phyloP scores from a whole-genome alignment of 805 yeast species.

The Ogataea chonburiensis region DNA sequence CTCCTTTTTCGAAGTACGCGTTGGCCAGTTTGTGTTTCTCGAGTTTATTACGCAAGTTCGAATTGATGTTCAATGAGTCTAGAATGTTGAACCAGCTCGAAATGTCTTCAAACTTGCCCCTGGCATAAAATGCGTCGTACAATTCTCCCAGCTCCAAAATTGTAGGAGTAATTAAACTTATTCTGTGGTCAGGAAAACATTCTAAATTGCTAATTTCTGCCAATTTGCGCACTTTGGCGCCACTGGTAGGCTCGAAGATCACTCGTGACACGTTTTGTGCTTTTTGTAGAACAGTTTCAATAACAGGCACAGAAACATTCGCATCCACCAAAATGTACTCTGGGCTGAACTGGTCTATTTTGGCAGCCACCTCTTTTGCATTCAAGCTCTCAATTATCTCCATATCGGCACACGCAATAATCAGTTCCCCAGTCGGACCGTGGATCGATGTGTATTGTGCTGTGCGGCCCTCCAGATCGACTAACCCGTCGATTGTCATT shows the following conservation, averaged over 20 bases:
- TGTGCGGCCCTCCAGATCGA: conserved; percentile 36
- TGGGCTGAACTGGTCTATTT: conserved; percentile 45
- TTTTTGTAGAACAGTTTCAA: conserved; percentile 37
- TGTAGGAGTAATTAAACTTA: conserved; percentile 67
- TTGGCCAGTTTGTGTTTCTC: conserved; percentile 33
- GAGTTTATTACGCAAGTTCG: conserved; percentile 45
- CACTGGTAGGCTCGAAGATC: conserved; percentile 78
- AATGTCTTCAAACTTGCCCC: conserved; percentile 45
- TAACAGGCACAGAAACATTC: conserved; percentile 51
- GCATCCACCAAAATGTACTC: conserved; percentile 61
- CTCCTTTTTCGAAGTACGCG: conserved; percentile 40
- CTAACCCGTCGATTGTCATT: conserved; percentile 42
- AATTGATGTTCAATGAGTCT: conserved; percentile 54
- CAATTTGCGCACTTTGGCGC: conserved; percentile 54
- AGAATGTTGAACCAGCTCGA: conserved; percentile 74
- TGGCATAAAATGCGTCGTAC: conserved; percentile 45
- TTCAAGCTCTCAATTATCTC: conserved; percentile 55
- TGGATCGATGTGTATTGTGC: conserved; percentile 78
- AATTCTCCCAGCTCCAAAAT: conserved; percentile 56
- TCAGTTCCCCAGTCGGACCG: conserved; percentile 54
- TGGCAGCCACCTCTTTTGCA: conserved; percentile 39
- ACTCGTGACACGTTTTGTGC: conserved; percentile 31
- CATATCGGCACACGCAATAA: conserved; percentile 87
- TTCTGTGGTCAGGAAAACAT: conserved; percentile 47
- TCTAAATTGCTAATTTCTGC: conserved; percentile 35